Percentiles rank a stretch among this genome's conserved stretches.
These are phyloP conservation scores for Hypericum perforatum DNA, from an alignment of 345 rosid species.

Conservation along the genomic window DNA sequence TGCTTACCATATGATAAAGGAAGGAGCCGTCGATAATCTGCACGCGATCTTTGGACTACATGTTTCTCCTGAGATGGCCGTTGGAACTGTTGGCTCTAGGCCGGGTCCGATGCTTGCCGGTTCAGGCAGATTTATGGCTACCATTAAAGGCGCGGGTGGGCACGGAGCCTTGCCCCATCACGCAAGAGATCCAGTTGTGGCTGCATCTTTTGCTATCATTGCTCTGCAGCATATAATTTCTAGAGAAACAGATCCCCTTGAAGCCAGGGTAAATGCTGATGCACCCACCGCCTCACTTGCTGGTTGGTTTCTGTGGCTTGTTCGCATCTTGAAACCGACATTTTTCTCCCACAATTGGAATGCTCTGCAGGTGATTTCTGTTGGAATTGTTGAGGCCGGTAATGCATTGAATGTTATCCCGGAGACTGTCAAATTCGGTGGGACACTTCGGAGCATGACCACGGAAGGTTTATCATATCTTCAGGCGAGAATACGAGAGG, in stretches of 20 bases:
- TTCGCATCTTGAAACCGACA: neutral
- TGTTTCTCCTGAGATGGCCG: conserved; percentile 25
- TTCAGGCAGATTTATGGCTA: conserved; percentile 28
- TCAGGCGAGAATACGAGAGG: conserved; percentile 37
- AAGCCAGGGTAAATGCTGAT: conserved; percentile 21
- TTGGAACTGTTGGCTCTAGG: conserved; percentile 34
- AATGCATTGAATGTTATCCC: conserved; percentile 39
- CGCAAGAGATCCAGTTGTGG: conserved; percentile 35
- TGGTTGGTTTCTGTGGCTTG: no score
- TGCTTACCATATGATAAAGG: conserved; percentile 44
- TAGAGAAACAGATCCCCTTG: conserved; percentile 51
- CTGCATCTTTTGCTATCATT: conserved; percentile 34
- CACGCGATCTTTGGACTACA: conserved; percentile 44
- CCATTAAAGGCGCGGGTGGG: conserved; percentile 37
- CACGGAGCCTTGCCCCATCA: conserved; percentile 40
- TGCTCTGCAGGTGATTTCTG: conserved; percentile 18
- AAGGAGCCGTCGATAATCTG: conserved; percentile 39
- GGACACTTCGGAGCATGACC: conserved; percentile 40
- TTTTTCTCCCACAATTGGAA: neutral
- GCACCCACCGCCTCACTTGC: neutral
- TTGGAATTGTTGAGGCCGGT: conserved; percentile 35
- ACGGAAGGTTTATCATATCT: conserved; percentile 28
- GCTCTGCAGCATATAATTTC: conserved; percentile 49
- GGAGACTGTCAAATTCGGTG: conserved; percentile 34
- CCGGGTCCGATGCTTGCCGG: conserved; percentile 50